A percentile compares a stretch with the other conserved stretches of the same genome.
These are phyloP conservation scores for Colletotrichum destructivum DNA, from an alignment of 2,329 filamentous ascomycete species.

Conservation along the genomic window DNA sequence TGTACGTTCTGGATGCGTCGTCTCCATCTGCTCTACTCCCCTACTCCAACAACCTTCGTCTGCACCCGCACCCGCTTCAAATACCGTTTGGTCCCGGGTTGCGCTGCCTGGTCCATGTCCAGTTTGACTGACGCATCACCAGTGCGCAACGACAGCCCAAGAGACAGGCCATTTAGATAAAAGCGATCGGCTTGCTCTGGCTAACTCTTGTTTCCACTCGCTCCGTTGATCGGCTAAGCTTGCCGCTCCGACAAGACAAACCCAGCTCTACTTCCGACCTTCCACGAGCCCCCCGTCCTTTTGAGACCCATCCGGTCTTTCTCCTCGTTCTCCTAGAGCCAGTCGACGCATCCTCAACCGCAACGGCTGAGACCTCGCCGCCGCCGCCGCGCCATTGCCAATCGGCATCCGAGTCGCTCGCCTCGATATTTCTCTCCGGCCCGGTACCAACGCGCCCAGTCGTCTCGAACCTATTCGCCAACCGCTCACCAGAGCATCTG, in stretches of 20 bases:
- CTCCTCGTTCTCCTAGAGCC: conserved; percentile 5
- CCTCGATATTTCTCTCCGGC: conserved; percentile 20
- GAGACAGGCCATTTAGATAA: conserved; percentile 40
- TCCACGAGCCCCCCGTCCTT: conserved; percentile 26
- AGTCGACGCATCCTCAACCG: conserved; percentile 27
- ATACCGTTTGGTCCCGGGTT: conserved; percentile 30
- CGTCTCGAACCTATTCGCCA: neutral
- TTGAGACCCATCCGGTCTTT: neutral
- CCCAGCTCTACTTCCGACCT: conserved; percentile 29
- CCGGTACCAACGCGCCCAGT: conserved; percentile 9
- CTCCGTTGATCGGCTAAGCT: conserved; percentile 35
- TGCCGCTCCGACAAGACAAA: conserved; percentile 27
- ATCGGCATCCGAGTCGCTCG: conserved; percentile 24
- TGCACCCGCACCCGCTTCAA: conserved; percentile 28
- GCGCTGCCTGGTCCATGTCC: conserved; percentile 29
- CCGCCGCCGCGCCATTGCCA: conserved; percentile 31
- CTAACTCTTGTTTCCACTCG: conserved; percentile 34
- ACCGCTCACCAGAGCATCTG: conserved; percentile 17
- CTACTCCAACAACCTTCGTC: conserved; percentile 25
- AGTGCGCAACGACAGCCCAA: conserved; percentile 30
- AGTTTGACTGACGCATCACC: conserved; percentile 37
- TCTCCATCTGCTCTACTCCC: conserved; percentile 30
- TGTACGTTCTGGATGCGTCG: conserved; percentile 42
- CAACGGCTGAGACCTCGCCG: conserved; percentile 34
- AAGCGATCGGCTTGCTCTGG: conserved; percentile 37